phyloP scores from a whole-genome alignment of 2,329 filamentous ascomycete species.

The Aspergillus phoenicis region DNA sequence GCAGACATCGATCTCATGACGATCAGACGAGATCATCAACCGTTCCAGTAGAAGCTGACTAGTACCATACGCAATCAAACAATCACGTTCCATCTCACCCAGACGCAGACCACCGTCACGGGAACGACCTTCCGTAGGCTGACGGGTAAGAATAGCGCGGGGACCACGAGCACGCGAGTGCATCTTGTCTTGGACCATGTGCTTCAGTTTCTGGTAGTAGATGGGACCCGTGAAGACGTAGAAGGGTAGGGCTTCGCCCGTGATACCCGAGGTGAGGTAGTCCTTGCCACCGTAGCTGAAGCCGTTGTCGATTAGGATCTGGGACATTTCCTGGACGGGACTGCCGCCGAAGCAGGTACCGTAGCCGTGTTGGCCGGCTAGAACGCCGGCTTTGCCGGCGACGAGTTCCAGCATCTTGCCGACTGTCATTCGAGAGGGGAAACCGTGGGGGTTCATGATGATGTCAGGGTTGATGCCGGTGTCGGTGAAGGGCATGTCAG shows the following conservation, averaged over 20 bases:
- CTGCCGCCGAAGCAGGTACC: constrained; percentile 83
- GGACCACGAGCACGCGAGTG: constrained; percentile 91
- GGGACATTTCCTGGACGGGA: constrained; percentile 86
- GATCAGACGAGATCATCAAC: constrained; percentile 92
- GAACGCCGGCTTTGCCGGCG: constrained; percentile 87
- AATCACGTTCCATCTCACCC: constrained; percentile 99
- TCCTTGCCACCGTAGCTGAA: constrained; percentile 98
- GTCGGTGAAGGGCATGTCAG: constrained; percentile 95
- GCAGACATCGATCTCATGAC: constrained; percentile 88
- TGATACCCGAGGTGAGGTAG: constrained; percentile 92
- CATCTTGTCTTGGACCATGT: constrained; percentile 99
- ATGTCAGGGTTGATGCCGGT: constrained; percentile 91
- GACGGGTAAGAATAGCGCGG: constrained; percentile 85
- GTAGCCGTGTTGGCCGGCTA: constrained; percentile 84
- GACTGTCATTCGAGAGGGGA: constrained; percentile 98
- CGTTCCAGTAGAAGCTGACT: constrained; percentile 89
- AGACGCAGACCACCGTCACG: constrained; percentile 88
- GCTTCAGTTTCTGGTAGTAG: constrained; percentile 99
- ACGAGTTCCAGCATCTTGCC: constrained; percentile 96
- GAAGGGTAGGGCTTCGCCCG: constrained; percentile 87
- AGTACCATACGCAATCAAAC: constrained; percentile 93
- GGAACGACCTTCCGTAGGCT: constrained; percentile 94
- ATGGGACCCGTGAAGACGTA: constrained; percentile 99
- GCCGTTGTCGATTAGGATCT: constrained; percentile 79
- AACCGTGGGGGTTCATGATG: constrained; percentile 99